These are phyloP conservation scores for Malus orientalis DNA, from an alignment of 306 rosid species.

Conservation along the genomic window DNA sequence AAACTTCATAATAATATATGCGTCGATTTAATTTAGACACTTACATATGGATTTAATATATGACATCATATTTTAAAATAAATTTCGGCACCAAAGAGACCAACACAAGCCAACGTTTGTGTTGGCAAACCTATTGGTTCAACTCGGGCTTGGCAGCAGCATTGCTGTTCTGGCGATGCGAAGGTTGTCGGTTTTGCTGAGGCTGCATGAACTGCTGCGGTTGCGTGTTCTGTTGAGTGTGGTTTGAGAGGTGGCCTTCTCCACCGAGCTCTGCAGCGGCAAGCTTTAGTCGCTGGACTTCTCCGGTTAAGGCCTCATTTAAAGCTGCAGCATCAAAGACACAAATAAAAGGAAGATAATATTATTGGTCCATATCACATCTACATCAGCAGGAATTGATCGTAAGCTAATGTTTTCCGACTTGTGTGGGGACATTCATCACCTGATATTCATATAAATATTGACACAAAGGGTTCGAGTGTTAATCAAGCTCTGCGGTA, in stretches of 20 bases:
- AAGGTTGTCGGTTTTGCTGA: constrained; percentile 20
- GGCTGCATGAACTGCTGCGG: constrained; percentile 23
- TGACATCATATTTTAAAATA: constrained; percentile 8
- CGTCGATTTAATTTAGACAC: background rate
- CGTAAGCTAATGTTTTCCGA: background rate
- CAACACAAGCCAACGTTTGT: background rate
- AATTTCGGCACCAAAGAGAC: constrained; percentile 1
- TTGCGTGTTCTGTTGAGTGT: constrained; percentile 22
- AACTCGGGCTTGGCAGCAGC: constrained; percentile 17
- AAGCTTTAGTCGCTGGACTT: constrained; percentile 60
- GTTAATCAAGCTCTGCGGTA: no score
- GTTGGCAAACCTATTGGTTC: constrained; percentile 7
- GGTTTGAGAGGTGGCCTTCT: constrained; percentile 40
- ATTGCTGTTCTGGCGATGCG: constrained; percentile 32
- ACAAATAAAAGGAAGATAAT: background rate
- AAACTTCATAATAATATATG: background rate
- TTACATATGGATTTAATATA: constrained; percentile 7
- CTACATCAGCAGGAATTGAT: background rate
- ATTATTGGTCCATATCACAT: background rate
- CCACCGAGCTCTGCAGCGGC: constrained; percentile 48
- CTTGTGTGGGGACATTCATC: background rate
- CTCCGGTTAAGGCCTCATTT: constrained; percentile 65
- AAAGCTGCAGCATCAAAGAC: constrained; percentile 42
- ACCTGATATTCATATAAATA: background rate
- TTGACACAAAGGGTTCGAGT: no score